Base-by-base conservation (phyloP, 306 rosid genomes). In the Dryas alaskensis region DNA sequence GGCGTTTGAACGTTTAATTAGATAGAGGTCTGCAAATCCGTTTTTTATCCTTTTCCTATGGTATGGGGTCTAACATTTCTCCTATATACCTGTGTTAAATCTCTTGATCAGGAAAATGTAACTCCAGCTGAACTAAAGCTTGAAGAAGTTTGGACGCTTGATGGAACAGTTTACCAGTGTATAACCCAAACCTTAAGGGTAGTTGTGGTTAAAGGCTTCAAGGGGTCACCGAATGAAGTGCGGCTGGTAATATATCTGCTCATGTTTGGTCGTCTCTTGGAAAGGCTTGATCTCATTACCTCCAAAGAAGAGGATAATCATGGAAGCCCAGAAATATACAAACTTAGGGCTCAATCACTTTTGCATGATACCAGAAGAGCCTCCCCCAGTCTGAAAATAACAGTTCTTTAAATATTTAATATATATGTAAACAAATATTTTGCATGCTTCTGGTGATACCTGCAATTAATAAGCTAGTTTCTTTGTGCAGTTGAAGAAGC, bases 41-140 rank as follows among this genome's bases (percentile, higher is more conserved):
- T 22, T 22, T 22, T 22, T 0, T 22, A 22, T 22, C 22, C 37
- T 31, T 31, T 31, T 31, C 37, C 37, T 31, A 2, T 31, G 37
- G 37, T 31, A 31, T 31, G 37, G 37, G 37, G 37, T 31, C 37
- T 31, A 31, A 31, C 37, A 31, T 31, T 31, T 31, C 1, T 31
- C 37, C 47, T 76, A 19, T 9, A 13, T 22, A 11, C 2, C 6
- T 0, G 37, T 31, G 37, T 31, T 31, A 31, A 22, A 31, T 31
- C 4, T 50, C 9, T 43, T 54, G 13, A 42, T 3, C 60, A 89
- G 89, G 83, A 66, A 11, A 86, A 85, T 54, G 4, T 6, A 1
- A 52, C 78, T 55, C 89, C 89, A 3, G 55, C 52, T 14, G 3
- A 1, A 6, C 4, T 85, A 4, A 31, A 76, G 17, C 52, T 17